Percentiles rank a stretch among this genome's conserved stretches.
These are phyloP conservation scores for Yamadazyma kitorensis DNA, from an alignment of 805 yeast genomes.

Conservation along the genomic window DNA sequence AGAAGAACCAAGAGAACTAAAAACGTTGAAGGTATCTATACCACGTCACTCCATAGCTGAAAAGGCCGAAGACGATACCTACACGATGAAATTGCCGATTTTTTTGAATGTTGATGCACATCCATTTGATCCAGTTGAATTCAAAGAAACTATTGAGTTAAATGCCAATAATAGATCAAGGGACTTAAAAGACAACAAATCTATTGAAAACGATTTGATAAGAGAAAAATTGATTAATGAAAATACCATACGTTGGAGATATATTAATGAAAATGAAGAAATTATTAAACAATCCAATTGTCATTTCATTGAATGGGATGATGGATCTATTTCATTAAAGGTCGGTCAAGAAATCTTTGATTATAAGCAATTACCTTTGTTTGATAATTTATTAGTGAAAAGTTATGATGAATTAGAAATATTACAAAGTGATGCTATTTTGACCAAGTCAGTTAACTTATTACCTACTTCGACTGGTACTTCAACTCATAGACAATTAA, in stretches of 20 bases:
- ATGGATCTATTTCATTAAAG: conserved; percentile 82
- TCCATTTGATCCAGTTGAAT: conserved; percentile 77
- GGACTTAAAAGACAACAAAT: conserved; percentile 29
- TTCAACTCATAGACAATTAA: conserved; percentile 73
- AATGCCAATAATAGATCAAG: conserved; percentile 26
- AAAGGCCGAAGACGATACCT: conserved; percentile 34
- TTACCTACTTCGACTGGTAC: conserved; percentile 92
- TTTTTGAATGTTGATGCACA: conserved; percentile 79
- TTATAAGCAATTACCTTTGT: conserved; percentile 58
- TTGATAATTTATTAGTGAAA: conserved; percentile 69
- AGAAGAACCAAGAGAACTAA: conserved; percentile 32
- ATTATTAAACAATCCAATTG: conserved; percentile 85
- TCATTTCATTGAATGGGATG: conserved; percentile 90
- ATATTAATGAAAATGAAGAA: conserved; percentile 69
- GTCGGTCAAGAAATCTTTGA: conserved; percentile 88
- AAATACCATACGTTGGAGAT: conserved; percentile 93
- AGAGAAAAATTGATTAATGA: conserved; percentile 68
- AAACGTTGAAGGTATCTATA: conserved; percentile 33
- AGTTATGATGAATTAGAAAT: conserved; percentile 71
- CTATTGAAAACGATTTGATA: conserved; percentile 45
- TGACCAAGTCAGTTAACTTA: conserved; percentile 66
- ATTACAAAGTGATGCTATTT: conserved; percentile 62
- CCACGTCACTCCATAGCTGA: conserved; percentile 50
- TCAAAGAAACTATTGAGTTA: conserved; percentile 47
- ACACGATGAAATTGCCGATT: conserved; percentile 70